phyloP scores from a whole-genome alignment of 225 moss, liverwort and hornwort species.

The Climacium dendroides region DNA sequence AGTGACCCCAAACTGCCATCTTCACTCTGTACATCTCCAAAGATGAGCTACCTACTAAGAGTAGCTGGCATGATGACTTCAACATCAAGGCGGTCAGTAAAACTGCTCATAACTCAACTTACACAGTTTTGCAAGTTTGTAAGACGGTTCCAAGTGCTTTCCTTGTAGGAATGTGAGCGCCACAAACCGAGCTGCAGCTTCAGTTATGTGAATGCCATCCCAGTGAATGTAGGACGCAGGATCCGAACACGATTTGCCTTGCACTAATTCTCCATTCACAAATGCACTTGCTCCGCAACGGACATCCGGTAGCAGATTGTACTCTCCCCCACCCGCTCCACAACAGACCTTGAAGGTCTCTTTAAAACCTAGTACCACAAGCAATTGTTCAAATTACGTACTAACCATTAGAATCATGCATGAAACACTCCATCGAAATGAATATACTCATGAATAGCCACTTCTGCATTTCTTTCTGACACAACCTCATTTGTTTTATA shows the following conservation, averaged over 20 bases:
- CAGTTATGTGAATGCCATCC: constrained; percentile 58
- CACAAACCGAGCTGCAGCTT: constrained; percentile 36
- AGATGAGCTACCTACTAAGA: too few relatives aligned
- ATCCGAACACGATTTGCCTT: constrained; percentile 20
- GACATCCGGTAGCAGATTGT: not conserved
- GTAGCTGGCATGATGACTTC: not conserved
- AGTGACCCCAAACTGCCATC: too few relatives aligned
- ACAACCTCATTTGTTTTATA: not conserved
- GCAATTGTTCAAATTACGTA: too few relatives aligned
- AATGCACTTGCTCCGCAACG: not conserved
- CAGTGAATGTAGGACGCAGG: constrained; percentile 24
- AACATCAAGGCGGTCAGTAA: not conserved
- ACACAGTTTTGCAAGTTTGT: constrained; percentile 6
- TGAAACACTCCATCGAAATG: not conserved
- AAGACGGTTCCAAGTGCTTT: constrained; percentile 18
- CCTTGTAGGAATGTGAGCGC: constrained; percentile 4
- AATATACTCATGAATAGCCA: too few relatives aligned
- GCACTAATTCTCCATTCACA: constrained; percentile 2
- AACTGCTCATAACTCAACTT: constrained; percentile 2
- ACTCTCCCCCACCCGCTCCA: constrained; percentile 23
- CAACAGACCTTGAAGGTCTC: constrained; percentile 39
- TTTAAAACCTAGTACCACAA: constrained; percentile 34
- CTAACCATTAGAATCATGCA: not conserved
- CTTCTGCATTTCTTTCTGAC: not conserved
- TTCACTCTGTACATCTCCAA: too few relatives aligned